Base-by-base conservation (phyloP, 352 stramenopile genomes). In the Blastocystis sp. region DNA sequence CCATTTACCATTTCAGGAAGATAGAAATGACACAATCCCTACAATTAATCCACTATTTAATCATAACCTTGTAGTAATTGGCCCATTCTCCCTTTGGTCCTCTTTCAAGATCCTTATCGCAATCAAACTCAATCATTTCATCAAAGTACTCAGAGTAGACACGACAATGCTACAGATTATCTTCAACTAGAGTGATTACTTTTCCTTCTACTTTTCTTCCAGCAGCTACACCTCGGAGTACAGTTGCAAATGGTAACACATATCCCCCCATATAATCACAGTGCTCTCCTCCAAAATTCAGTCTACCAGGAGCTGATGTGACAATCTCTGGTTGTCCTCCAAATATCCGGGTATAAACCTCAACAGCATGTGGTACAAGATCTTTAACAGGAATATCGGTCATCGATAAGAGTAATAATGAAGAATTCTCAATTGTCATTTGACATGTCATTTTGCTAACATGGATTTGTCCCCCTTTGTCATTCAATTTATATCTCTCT, bases 221-320 rank as follows among this genome's bases (percentile, higher is more conserved):
- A 40, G 70, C 70, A 24, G 62, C 51, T 7, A 81, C 70, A 35
- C 70, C 70, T 33, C 59, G 48, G 17, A 81, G 70, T 15, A 51
- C 62, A 4, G 70, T 81, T 7, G 70, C 48, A 33, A 81, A 81
- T 19, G 70, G 70, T 24, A 81, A 56, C 22, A 81, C 70, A 40
- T 81, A 81, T 19, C 70, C 70, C 11, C 70, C 70, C 70, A 81
- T 81, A 22, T 81, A 81, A 64, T 81, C 70, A 44, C 70, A 81
- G 42, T 81, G 70, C 70, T 81, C 70, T 81, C 70, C 70, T 59
- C 70, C 70, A 60, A 81, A 81, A 33, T 81, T 81, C 5, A 81
- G 33, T 17, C 70, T 9, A 62, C 70, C 70, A 24, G 70, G 70
- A 7, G 70, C 70, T 9, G 70, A 81, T 33, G 70, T 81, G 15